Conservation (phyloP, 2,329 filamentous ascomycete species). For the Aspergillus intermedius region DNA sequence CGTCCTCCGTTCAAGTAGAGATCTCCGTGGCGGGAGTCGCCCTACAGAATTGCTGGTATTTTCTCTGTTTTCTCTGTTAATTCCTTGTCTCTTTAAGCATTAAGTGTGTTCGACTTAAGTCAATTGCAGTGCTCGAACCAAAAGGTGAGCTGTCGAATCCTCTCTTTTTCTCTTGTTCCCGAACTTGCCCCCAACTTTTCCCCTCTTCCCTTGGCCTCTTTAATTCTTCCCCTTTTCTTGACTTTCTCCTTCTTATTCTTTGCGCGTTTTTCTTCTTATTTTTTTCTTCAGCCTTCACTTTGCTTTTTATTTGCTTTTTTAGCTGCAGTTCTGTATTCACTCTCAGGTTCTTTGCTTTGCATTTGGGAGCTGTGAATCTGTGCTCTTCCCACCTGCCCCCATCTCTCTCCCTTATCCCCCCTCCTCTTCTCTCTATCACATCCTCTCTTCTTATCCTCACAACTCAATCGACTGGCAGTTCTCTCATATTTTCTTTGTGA, state of each 20-base stretch:
- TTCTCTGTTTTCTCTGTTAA: no score
- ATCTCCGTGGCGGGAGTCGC: no score
- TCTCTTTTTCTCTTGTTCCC: background rate
- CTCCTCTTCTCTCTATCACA: background rate
- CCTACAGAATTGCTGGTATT: no score
- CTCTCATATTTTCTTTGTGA: background rate
- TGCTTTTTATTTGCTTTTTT: background rate
- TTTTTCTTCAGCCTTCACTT: background rate
- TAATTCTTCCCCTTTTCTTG: background rate
- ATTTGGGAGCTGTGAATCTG: no score
- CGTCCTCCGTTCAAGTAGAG: no score
- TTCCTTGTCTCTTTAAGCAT: no score
- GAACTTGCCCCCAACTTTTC: background rate
- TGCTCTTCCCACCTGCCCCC: background rate
- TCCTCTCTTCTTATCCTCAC: background rate
- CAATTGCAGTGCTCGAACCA: no score
- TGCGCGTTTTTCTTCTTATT: background rate
- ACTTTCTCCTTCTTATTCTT: background rate
- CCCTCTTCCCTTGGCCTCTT: conserved; percentile 1
- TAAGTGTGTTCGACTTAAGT: no score
- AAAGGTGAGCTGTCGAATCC: background rate
- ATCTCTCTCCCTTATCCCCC: background rate
- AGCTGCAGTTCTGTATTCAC: no score
- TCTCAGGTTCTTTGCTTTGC: no score
- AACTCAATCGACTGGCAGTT: background rate